Evolutionary conservation across 192 early-diverging fungal species (phyloP).

Genomic region (Linnemannia zychae): DNA sequence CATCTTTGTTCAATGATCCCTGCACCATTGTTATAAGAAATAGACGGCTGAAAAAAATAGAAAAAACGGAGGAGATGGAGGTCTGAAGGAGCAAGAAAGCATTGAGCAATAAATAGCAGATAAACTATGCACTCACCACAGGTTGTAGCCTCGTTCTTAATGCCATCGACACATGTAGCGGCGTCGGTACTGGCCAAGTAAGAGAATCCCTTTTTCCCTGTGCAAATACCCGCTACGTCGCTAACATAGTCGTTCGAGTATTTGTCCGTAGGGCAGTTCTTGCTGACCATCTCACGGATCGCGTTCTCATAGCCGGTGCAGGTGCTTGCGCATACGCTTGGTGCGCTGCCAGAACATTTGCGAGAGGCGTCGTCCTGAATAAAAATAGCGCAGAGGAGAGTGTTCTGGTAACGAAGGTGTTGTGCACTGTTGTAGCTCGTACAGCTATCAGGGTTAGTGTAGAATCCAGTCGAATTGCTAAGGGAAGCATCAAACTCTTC

Average conservation of each 20-base stretch:
- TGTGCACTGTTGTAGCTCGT: slow-evolving; percentile 1
- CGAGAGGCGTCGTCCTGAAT: not conserved
- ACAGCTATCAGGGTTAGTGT: slow-evolving; percentile 12
- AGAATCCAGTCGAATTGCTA: slow-evolving; percentile 1
- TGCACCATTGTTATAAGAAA: not conserved
- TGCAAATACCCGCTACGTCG: not conserved
- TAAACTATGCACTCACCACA: slow-evolving; percentile 34
- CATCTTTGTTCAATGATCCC: not conserved
- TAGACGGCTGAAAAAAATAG: slow-evolving; percentile 6
- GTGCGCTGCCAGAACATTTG: not conserved
- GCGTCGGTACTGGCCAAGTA: not conserved
- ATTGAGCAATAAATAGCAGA: not conserved
- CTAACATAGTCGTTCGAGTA: not conserved
- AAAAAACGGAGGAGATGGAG: not conserved
- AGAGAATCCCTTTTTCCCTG: not conserved
- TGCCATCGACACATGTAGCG: slow-evolving; percentile 13
- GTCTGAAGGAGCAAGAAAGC: not conserved
- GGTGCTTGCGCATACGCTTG: slow-evolving; percentile 14
- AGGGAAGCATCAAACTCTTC: slow-evolving; percentile 24
- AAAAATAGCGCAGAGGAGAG: slow-evolving; percentile 24
- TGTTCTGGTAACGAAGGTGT: slow-evolving; percentile 31
- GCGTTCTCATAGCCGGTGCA: slow-evolving; percentile 18
- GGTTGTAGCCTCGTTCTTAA: slow-evolving; percentile 19
- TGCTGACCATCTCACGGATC: not conserved
- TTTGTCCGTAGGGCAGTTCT: slow-evolving; percentile 6